Base-by-base conservation (phyloP, 352 stramenopile species). In the Phytophthora cactorum region DNA sequence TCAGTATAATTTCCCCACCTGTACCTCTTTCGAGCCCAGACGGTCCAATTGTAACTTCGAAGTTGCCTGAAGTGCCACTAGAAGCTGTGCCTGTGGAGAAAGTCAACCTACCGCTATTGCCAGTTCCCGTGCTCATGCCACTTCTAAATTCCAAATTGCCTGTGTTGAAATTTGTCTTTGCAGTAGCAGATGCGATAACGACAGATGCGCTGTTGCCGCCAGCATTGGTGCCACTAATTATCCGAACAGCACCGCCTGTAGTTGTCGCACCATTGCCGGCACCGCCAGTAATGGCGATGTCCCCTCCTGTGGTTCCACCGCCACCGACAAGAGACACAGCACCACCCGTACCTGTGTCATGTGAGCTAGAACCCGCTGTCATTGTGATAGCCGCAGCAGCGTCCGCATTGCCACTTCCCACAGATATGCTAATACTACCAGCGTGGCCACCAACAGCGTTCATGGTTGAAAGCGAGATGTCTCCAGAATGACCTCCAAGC, bases 21-120 rank as follows among this genome's bases (percentile, higher is more conserved):
- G 32, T 72, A 1, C 63, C 74, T 6, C 46, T 28, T 1, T 27
- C 52, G 14, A 68, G 45, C 10, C 62, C 68, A 65, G 77, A 82
- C 29, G 74, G 36, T 57, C 82, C 72, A 9, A 84, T 39, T 1
- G 68, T 77, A 25, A 79, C 79, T 45, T 55, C 58, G 55, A 82
- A 88, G 39, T 53, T 77, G 6, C 81, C 78, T 3, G 78, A 73
- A 0, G 27, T 77, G 0, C 58, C 75, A 44, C 36, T 67, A 22
- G 15, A 4, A 8, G 81, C 67, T 15, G 17, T 38, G 12, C 78
- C 81, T 14, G 78, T 86, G 3, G 56, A 68, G 15, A 88, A 66
- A 0, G 57, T 57, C 6, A 88, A 60, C 7, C 74, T 75, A 1
- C 81, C 81, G 27, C 70, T 84, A 28, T 68, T 75, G 10, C 82